phyloP scores from a whole-genome alignment of 345 rosid species.

The Populus davidiana region DNA sequence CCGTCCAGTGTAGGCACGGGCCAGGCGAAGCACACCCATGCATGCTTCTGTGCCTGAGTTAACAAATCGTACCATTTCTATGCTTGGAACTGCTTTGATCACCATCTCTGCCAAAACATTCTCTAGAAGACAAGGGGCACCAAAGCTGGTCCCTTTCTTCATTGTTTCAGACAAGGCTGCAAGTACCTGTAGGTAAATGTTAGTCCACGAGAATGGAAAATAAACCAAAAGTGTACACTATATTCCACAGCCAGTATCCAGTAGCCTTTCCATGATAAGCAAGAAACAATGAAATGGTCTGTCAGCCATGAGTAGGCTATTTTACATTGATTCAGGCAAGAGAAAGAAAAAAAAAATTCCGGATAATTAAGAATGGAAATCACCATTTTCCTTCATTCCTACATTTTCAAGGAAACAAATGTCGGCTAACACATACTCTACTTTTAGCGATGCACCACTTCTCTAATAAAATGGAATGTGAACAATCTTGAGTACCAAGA shows the following conservation, averaged over 20 bases:
- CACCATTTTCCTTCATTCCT: not conserved
- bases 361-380: not conserved
- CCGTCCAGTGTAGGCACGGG: conserved; percentile 79
- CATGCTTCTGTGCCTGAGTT: conserved; percentile 95
- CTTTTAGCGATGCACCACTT: not conserved
- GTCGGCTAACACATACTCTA: not conserved
- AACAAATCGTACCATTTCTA: conserved; percentile 93
- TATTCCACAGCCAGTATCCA: not conserved
- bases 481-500: not conserved
- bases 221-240: not conserved
- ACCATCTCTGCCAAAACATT: conserved; percentile 88
- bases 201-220: conserved; percentile 1
- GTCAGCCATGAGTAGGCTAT: not conserved
- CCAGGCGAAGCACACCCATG: conserved; percentile 91
- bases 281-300: not conserved
- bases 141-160: conserved; percentile 99
- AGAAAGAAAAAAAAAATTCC: not conserved
- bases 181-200: conserved; percentile 53
- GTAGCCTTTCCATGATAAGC: not conserved
- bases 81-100: conserved; percentile 85
- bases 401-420: not conserved
- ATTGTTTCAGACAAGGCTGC: conserved; percentile 83
- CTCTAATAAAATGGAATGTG: not conserved
- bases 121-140: conserved; percentile 96
- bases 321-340: conserved; percentile 1